phyloP scores from a whole-genome alignment of 768 basidiomycete genomes.

The Pholiota conissans region DNA sequence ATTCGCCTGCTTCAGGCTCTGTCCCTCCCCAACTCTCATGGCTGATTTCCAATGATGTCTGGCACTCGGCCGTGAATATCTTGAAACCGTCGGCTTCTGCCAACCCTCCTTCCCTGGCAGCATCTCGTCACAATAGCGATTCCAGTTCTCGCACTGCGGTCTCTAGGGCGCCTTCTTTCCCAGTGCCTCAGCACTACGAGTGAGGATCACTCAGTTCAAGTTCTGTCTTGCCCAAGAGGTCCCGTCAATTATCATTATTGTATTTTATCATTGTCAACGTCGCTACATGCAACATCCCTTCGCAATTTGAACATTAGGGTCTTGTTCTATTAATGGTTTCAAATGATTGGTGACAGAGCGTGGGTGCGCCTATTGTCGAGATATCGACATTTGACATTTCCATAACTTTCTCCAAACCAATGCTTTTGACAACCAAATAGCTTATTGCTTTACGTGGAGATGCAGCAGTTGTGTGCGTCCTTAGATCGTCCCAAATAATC shows the following conservation, averaged over 20 bases:
- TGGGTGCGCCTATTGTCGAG: too few species aligned
- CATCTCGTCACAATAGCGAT: slow-evolving; percentile 9
- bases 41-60: slow-evolving; percentile 19
- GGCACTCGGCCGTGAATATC: slow-evolving; percentile 20
- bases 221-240: background rate
- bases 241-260: background rate
- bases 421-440: too few species aligned
- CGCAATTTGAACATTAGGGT: background rate
- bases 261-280: background rate
- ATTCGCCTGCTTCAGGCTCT: slow-evolving; percentile 22
- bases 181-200: slow-evolving; percentile 35
- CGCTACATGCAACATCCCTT: background rate
- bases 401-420: too few species aligned
- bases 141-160: slow-evolving; percentile 4
- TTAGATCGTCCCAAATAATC: background rate
- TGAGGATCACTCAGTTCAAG: background rate
- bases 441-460: too few species aligned
- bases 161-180: slow-evolving; percentile 33
- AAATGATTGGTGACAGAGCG: too few species aligned
- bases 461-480: too few species aligned
- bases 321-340: too few species aligned
- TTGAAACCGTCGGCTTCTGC: slow-evolving; percentile 14
- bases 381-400: too few species aligned
- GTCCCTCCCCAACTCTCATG: slow-evolving; percentile 18
- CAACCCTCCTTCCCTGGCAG: background rate